Percentiles rank a stretch among this genome's conserved stretches.
Evolutionary conservation across 1,139 yeast genomes (phyloP).

Genomic region (Zygosaccharomyces sapae): DNA sequence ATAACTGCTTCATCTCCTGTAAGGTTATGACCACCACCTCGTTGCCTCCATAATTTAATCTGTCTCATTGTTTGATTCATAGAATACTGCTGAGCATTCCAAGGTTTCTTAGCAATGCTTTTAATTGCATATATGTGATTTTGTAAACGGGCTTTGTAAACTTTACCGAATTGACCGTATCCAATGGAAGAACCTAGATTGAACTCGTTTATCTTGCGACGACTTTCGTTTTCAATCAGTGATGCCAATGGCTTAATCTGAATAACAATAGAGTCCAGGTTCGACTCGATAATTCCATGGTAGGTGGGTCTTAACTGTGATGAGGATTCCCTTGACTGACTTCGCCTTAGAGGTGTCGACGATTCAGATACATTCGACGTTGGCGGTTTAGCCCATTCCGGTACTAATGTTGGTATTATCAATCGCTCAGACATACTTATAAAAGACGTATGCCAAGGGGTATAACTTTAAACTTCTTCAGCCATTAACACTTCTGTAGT

Average conservation of each 20-base stretch:
- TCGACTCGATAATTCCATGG: slow-evolving; percentile 15
- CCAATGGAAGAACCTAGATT: slow-evolving; percentile 33
- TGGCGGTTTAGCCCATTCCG: slow-evolving; percentile 1
- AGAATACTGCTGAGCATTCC: slow-evolving; percentile 26
- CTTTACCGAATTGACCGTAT: slow-evolving; percentile 44
- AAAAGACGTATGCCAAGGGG: background rate
- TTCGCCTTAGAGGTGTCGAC: background rate
- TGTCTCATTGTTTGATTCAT: slow-evolving; percentile 35
- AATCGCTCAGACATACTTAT: slow-evolving; percentile 1
- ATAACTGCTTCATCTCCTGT: slow-evolving; percentile 27
- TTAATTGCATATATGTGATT: slow-evolving; percentile 25
- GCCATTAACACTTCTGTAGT: background rate
- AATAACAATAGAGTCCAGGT: slow-evolving; percentile 7
- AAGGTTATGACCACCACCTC: slow-evolving; percentile 14
- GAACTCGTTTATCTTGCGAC: slow-evolving; percentile 21
- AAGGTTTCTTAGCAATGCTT: slow-evolving; percentile 28
- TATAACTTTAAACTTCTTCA: background rate
- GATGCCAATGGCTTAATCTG: slow-evolving; percentile 11
- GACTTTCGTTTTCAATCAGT: slow-evolving; percentile 8
- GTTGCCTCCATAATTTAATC: slow-evolving; percentile 24
- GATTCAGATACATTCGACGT: background rate
- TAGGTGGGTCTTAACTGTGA: slow-evolving; percentile 13
- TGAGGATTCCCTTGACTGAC: slow-evolving; percentile 9
- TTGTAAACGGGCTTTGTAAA: slow-evolving; percentile 30
- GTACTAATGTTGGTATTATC: slow-evolving; percentile 3